A percentile compares a stretch with the other conserved stretches of the same genome.
Conservation (phyloP, 805 yeast species). For the Candida michaelii region DNA sequence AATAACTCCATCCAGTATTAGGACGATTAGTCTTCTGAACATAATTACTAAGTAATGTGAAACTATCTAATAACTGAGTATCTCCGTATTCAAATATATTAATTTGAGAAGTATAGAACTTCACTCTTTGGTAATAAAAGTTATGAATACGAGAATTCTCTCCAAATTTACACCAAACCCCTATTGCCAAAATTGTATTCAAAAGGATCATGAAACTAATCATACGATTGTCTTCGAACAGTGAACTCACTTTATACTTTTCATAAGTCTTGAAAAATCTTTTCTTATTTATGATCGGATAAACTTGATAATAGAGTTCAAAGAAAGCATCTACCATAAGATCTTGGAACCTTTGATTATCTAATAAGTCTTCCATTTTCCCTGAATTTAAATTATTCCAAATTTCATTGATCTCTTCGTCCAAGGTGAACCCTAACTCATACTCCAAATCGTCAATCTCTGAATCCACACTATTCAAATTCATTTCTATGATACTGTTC, state of each 20-base stretch:
- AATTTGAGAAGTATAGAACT: constrained; percentile 14
- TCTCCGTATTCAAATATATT: constrained; percentile 22
- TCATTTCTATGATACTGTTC: constrained; percentile 24
- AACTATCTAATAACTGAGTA: constrained; percentile 20
- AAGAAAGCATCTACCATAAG: constrained; percentile 17
- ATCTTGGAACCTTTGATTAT: constrained; percentile 16
- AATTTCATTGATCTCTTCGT: constrained; percentile 17
- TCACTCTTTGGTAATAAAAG: constrained; percentile 19
- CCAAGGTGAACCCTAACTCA: constrained; percentile 15
- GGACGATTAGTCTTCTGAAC: constrained; percentile 21
- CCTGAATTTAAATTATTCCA: constrained; percentile 19
- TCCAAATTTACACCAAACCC: constrained; percentile 23
- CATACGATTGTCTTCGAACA: constrained; percentile 12
- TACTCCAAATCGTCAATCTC: constrained; percentile 13
- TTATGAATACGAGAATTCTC: constrained; percentile 19
- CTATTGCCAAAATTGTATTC: constrained; percentile 20
- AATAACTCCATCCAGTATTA: constrained; percentile 21
- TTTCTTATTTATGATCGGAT: constrained; percentile 21
- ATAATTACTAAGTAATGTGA: constrained; percentile 20
- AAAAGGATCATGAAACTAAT: constrained; percentile 19
- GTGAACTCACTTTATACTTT: constrained; percentile 9
- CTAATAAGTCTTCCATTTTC: constrained; percentile 19
- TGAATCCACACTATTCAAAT: constrained; percentile 12
- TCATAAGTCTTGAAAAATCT: constrained; percentile 16
- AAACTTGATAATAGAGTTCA: constrained; percentile 19